These are phyloP conservation scores for Aspergillus funiculosus DNA, from an alignment of 495 filamentous ascomycete species.

Conservation along the genomic window DNA sequence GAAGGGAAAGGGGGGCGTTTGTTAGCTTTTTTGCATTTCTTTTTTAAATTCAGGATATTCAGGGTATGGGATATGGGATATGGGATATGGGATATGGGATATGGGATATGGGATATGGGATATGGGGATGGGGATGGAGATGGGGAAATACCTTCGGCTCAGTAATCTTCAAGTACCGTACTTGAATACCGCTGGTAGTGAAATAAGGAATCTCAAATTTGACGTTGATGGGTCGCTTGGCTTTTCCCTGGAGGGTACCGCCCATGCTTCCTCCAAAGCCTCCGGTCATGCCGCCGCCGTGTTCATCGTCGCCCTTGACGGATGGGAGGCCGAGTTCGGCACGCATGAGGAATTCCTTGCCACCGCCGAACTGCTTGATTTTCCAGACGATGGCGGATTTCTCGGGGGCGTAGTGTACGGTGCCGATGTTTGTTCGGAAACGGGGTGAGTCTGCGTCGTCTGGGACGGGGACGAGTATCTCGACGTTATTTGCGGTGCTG, in stretches of 20 bases:
- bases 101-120: too few species aligned
- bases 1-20: not conserved
- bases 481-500: conserved; percentile 97
- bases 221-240: conserved; percentile 93
- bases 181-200: conserved; percentile 96
- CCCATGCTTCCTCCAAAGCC: conserved; percentile 97
- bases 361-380: conserved; percentile 99
- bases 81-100: too few species aligned
- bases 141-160: conserved; percentile 82
- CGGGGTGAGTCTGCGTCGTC: conserved; percentile 95
- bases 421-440: conserved; percentile 95
- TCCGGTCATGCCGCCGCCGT: conserved; percentile 92
- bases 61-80: too few species aligned
- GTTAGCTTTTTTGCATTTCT: conserved; percentile 1
- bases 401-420: conserved; percentile 97
- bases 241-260: conserved; percentile 61
- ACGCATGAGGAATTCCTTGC: conserved; percentile 98
- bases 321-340: conserved; percentile 94
- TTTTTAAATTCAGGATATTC: too few species aligned
- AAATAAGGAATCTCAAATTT: conserved; percentile 99
- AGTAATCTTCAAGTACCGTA: conserved; percentile 98
- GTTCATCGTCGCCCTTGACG: conserved; percentile 94
- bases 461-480: conserved; percentile 94
- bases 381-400: conserved; percentile 99
- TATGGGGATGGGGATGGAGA: not conserved